A percentile compares a stretch with the other conserved stretches of the same genome.
Conservation (phyloP, 1,284 basidiomycete species). For the Microstroma glucosiphilum region DNA sequence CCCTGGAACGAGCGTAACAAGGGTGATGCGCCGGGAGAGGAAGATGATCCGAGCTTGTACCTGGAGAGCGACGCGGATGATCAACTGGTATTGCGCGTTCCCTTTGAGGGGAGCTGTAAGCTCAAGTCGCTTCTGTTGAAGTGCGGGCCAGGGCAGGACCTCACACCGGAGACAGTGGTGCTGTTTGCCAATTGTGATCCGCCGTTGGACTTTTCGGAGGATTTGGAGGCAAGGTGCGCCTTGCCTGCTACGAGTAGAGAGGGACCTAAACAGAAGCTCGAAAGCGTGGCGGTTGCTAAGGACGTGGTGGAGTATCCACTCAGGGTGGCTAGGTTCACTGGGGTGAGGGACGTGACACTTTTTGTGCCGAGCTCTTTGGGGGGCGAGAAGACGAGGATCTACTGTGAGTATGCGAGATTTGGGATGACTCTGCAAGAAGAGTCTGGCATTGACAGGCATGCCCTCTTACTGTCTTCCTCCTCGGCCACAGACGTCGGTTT, state of each 20-base stretch:
- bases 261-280: conserved; percentile 26
- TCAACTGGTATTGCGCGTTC: conserved; percentile 56
- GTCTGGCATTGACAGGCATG: background rate
- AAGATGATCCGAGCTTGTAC: conserved; percentile 50
- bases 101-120: conserved; percentile 40
- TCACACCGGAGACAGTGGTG: conserved; percentile 32
- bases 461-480: background rate
- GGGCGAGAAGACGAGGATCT: conserved; percentile 25
- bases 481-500: conserved; percentile 29
- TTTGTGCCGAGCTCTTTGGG: conserved; percentile 33
- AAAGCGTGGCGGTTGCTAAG: conserved; percentile 30
- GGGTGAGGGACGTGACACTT: conserved; percentile 35
- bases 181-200: conserved; percentile 35
- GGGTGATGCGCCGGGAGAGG: background rate
- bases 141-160: conserved; percentile 18
- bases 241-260: conserved; percentile 15
- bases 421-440: background rate
- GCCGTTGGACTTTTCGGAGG: conserved; percentile 34
- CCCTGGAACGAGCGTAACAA: conserved; percentile 26
- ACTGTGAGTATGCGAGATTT: conserved; percentile 13
- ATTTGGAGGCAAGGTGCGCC: conserved; percentile 10
- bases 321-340: conserved; percentile 37
- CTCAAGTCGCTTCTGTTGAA: conserved; percentile 30
- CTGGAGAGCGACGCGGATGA: conserved; percentile 75
- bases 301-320: conserved; percentile 41